Evolutionary conservation across 176 grass and related monocot species (phyloP).

Genomic region (Carex parvula): DNA sequence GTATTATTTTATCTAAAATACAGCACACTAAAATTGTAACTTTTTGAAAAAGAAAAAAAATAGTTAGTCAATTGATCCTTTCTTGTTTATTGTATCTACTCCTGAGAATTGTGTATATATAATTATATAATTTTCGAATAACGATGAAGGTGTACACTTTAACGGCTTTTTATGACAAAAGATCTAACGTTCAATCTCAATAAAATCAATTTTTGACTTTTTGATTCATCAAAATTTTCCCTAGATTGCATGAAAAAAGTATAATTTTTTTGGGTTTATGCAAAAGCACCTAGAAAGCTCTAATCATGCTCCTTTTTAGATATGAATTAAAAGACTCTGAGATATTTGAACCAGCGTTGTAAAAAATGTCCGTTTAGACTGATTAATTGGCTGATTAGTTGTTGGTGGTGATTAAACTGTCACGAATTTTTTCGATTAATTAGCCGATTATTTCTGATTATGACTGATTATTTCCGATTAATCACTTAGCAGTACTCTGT

Average conservation of each 20-base stretch:
- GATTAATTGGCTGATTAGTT: too few relatives aligned
- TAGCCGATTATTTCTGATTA: too few relatives aligned
- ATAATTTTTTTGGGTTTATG: not conserved
- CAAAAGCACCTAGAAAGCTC: not conserved
- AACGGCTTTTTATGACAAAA: not conserved
- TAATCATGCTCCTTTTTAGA: conserved; percentile 6
- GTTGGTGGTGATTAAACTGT: too few relatives aligned
- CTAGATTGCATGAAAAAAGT: not conserved
- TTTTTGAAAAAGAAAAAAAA: too few relatives aligned
- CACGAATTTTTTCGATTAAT: too few relatives aligned
- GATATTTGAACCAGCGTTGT: not conserved
- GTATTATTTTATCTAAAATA: too few relatives aligned
- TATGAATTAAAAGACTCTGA: not conserved
- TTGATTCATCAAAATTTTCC: not conserved
- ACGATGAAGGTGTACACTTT: not conserved
- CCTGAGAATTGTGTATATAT: not conserved
- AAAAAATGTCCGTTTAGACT: too few relatives aligned
- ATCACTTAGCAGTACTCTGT: too few relatives aligned
- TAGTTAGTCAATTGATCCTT: too few relatives aligned
- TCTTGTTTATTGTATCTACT: not conserved
- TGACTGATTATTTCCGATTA: too few relatives aligned
- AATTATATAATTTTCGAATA: not conserved
- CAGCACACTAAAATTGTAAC: too few relatives aligned
- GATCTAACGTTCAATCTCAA: not conserved
- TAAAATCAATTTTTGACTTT: conserved; percentile 3